A percentile compares a stretch with the other conserved stretches of the same genome.
These are phyloP conservation scores for Solanum phureja DNA, from an alignment of 257 asterid species.

Conservation along the genomic window DNA sequence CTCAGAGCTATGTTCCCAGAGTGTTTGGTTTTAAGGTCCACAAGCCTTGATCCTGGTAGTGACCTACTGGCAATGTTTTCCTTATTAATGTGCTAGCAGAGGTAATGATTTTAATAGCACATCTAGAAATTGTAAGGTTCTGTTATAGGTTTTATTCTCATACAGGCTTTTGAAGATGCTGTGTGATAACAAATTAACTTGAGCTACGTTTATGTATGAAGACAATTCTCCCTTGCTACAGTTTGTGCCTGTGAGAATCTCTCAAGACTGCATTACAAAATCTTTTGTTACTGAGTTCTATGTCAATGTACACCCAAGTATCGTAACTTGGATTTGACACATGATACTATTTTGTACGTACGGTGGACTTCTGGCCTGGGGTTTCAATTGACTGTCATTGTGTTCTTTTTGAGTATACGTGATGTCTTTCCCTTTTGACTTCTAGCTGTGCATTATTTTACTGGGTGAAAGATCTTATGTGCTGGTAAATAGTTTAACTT, in stretches of 20 bases:
- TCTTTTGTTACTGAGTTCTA: not conserved
- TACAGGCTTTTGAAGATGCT: not conserved
- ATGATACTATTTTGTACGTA: not conserved
- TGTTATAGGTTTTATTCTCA: not conserved
- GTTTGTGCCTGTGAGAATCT: not conserved
- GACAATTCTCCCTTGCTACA: not conserved
- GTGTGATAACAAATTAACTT: not conserved
- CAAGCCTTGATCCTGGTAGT: slow-evolving; percentile 18
- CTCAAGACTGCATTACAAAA: not conserved
- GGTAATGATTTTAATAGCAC: not conserved
- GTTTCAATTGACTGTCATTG: not conserved
- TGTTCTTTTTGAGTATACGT: not conserved
- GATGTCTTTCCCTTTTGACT: not conserved
- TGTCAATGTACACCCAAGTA: not conserved
- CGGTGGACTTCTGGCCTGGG: not conserved
- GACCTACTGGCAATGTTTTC: not conserved
- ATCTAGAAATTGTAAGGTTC: not conserved
- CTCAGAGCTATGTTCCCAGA: slow-evolving; percentile 36
- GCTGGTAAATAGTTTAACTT: not conserved
- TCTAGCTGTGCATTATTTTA: not conserved
- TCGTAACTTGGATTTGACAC: not conserved
- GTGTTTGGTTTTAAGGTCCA: slow-evolving; percentile 41
- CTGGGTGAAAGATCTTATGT: not conserved
- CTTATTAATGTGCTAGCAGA: not conserved
- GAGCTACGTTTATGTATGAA: not conserved